phyloP scores from a whole-genome alignment of 805 yeast genomes.

The Clavispora carvajalis region DNA sequence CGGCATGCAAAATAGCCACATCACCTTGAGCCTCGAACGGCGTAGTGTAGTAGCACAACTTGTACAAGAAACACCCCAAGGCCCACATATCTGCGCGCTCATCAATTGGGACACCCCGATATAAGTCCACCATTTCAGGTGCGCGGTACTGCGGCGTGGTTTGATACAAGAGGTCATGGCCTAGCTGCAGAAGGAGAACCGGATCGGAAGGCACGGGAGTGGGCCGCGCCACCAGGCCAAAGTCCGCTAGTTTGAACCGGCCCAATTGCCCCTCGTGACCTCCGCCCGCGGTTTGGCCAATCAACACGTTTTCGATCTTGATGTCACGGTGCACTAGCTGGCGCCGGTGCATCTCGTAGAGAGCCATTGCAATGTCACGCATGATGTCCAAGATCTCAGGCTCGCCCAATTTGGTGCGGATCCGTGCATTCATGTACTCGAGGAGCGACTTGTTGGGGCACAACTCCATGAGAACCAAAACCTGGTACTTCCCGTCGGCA shows the following conservation, averaged over 20 bases:
- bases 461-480: conserved; percentile 85
- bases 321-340: conserved; percentile 87
- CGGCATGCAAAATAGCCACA: conserved; percentile 79
- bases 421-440: conserved; percentile 84
- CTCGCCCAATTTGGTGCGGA: conserved; percentile 73
- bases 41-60: conserved; percentile 86
- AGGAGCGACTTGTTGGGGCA: conserved; percentile 83
- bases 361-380: conserved; percentile 74
- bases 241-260: conserved; percentile 82
- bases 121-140: conserved; percentile 93
- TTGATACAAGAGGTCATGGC: conserved; percentile 80
- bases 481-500: conserved; percentile 62
- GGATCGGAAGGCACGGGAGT: conserved; percentile 70
- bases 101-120: conserved; percentile 77
- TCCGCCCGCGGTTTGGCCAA: conserved; percentile 36
- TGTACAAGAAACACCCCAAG: conserved; percentile 83
- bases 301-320: conserved; percentile 89
- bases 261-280: conserved; percentile 30
- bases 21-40: conserved; percentile 91
- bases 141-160: conserved; percentile 95
- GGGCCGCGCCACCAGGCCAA: conserved; percentile 78
- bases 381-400: conserved; percentile 76
- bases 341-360: conserved; percentile 77
- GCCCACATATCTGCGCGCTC: conserved; percentile 98
- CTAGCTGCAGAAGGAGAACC: conserved; percentile 67